Conservation (phyloP, 2,329 filamentous ascomycete species). For the Bipolaris gigantea region DNA sequence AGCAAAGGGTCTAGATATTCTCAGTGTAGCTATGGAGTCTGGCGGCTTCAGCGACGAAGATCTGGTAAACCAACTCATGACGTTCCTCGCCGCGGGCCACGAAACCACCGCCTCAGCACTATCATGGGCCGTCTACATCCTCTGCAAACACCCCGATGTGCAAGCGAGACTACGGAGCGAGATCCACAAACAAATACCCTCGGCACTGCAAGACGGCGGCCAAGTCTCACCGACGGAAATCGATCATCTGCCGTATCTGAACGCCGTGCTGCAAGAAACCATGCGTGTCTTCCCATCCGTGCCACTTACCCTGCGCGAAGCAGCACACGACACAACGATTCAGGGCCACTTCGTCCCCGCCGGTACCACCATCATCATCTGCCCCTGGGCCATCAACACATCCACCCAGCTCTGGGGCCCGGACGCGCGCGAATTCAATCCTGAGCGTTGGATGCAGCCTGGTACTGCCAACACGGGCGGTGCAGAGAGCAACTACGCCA, state of each 20-base stretch:
- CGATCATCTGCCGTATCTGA: conserved; percentile 73
- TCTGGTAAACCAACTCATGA: conserved; percentile 88
- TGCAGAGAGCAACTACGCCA: conserved; percentile 73
- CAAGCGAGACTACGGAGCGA: conserved; percentile 56
- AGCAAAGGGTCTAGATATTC: conserved; percentile 67
- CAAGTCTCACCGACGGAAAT: conserved; percentile 60
- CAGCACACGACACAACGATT: conserved; percentile 66
- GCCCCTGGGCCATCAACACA: conserved; percentile 69
- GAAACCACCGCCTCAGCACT: conserved; percentile 60
- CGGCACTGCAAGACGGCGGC: conserved; percentile 41
- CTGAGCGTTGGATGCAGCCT: conserved; percentile 58
- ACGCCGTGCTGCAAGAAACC: conserved; percentile 76
- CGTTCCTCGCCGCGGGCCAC: conserved; percentile 73
- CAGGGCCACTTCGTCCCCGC: conserved; percentile 67
- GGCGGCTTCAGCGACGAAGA: conserved; percentile 76
- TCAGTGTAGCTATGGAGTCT: conserved; percentile 76
- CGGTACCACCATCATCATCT: conserved; percentile 69
- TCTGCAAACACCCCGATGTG: conserved; percentile 54
- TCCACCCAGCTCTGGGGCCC: conserved; percentile 71
- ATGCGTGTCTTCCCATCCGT: conserved; percentile 75
- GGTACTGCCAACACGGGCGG: conserved; percentile 65
- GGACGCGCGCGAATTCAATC: conserved; percentile 74
- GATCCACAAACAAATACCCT: conserved; percentile 52
- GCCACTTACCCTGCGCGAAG: conserved; percentile 68
- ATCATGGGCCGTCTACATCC: conserved; percentile 58